Percentiles rank a stretch among this genome's conserved stretches.
Evolutionary conservation across 305 asterid species (phyloP).

Genomic region (Euphrasia arctica): DNA sequence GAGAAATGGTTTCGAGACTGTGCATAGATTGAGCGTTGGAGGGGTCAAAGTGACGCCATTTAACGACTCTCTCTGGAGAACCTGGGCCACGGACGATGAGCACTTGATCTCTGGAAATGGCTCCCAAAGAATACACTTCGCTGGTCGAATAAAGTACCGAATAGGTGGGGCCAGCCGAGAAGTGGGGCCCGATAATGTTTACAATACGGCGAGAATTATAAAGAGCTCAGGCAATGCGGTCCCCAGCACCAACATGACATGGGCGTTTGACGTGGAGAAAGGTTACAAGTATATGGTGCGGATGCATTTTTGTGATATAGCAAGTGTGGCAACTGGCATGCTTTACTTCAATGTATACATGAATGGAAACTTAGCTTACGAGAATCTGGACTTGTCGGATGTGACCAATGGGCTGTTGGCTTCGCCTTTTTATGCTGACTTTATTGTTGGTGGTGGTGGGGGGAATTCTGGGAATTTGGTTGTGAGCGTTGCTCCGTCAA

Average conservation of each 20-base stretch:
- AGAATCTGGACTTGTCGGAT: constrained; percentile 61
- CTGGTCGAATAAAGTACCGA: constrained; percentile 63
- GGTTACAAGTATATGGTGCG: constrained; percentile 64
- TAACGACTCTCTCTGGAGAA: constrained; percentile 91
- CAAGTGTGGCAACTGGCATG: constrained; percentile 51
- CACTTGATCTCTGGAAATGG: constrained; percentile 36
- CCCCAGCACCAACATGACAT: constrained; percentile 49
- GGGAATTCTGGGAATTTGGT: constrained; percentile 37
- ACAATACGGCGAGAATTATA: constrained; percentile 72
- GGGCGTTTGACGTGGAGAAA: constrained; percentile 61
- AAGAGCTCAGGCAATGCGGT: constrained; percentile 42
- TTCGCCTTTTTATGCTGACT: constrained; percentile 89
- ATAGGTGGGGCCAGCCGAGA: constrained; percentile 81
- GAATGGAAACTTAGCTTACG: constrained; percentile 68
- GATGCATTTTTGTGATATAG: constrained; percentile 89
- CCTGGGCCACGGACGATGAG: constrained; percentile 75
- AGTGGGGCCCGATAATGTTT: constrained; percentile 85
- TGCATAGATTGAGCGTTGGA: constrained; percentile 80
- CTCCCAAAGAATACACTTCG: constrained; percentile 41
- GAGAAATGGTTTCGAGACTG: constrained; percentile 69
- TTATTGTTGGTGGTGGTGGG: constrained; percentile 43
- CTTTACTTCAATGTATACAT: constrained; percentile 77
- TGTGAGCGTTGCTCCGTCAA: constrained; percentile 75
- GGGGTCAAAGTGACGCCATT: constrained; percentile 89
- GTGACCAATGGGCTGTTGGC: constrained; percentile 55